Conservation (phyloP, 495 filamentous ascomycete genomes). For the Schizothecium vesticola region DNA sequence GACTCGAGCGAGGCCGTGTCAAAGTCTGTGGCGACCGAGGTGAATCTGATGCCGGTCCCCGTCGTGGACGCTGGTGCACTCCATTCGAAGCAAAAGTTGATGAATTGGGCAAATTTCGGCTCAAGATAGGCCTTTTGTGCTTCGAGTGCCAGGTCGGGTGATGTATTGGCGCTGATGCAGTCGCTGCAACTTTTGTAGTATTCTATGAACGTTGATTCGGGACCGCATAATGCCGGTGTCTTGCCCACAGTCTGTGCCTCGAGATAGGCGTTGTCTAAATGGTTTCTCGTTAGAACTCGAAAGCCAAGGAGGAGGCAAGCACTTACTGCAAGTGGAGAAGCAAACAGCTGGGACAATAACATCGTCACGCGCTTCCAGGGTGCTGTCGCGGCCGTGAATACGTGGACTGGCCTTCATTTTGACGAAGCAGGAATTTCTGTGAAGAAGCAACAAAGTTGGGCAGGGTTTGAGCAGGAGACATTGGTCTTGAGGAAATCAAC, state of each 20-base stretch:
- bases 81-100: not conserved
- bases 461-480: no score
- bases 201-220: not conserved
- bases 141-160: not conserved
- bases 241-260: not conserved
- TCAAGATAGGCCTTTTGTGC: not conserved
- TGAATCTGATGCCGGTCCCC: not conserved
- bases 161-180: not conserved
- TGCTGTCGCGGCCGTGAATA: no score
- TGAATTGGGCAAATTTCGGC: not conserved
- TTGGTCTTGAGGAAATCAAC: no score
- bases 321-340: not conserved
- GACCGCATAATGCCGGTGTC: not conserved
- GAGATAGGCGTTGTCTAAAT: not conserved
- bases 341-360: not conserved
- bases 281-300: not conserved
- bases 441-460: no score
- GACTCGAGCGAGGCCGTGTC: not conserved
- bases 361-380: not conserved
- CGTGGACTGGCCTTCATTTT: no score
- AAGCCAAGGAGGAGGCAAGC: not conserved
- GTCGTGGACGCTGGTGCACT: not conserved
- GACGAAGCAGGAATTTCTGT: no score
- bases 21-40: not conserved
- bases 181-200: not conserved